A percentile compares a stretch with the other conserved stretches of the same genome.
Evolutionary conservation across 495 filamentous ascomycete species (phyloP).

Genomic region (Xylaria palmicola): DNA sequence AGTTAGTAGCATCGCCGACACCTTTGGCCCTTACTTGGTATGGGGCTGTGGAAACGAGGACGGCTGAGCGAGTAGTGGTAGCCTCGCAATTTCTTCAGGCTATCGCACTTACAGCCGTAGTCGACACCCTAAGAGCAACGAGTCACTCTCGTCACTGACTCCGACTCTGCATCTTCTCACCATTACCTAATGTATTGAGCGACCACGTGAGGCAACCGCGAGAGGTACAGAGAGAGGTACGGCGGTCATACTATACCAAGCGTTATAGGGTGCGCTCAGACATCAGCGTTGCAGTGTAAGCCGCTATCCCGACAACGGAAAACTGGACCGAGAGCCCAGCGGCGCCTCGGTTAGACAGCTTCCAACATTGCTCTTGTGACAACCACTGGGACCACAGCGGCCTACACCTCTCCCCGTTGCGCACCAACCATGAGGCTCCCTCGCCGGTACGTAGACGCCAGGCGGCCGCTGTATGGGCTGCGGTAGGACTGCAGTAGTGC

Average conservation of each 20-base stretch:
- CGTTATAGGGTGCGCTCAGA: slow-evolving; percentile 6
- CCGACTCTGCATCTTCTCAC: not conserved
- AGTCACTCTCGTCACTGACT: not conserved
- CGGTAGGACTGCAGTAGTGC: slow-evolving; percentile 1
- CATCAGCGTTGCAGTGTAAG: slow-evolving; percentile 7
- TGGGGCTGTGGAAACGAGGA: not conserved
- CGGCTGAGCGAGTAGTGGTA: slow-evolving; percentile 8
- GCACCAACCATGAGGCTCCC: not conserved
- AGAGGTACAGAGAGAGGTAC: not conserved
- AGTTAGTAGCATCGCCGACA: not conserved
- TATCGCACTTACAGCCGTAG: not conserved
- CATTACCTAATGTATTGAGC: not conserved
- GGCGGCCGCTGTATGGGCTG: not conserved
- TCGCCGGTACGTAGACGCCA: slow-evolving; percentile 16
- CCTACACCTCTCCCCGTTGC: not conserved
- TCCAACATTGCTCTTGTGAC: not conserved
- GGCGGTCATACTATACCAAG: not conserved
- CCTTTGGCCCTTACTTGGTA: not conserved
- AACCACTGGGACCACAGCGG: not conserved
- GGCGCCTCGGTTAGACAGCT: not conserved
- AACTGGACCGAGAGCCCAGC: slow-evolving; percentile 13
- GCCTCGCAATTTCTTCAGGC: not conserved
- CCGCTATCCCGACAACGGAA: slow-evolving; percentile 15
- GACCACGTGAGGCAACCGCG: not conserved
- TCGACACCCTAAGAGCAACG: not conserved